Evolutionary conservation across 768 basidiomycete species (phyloP), one percentile per base, ranked within the genome.

Genomic region (Neoboletus subvelutipes): DNA sequence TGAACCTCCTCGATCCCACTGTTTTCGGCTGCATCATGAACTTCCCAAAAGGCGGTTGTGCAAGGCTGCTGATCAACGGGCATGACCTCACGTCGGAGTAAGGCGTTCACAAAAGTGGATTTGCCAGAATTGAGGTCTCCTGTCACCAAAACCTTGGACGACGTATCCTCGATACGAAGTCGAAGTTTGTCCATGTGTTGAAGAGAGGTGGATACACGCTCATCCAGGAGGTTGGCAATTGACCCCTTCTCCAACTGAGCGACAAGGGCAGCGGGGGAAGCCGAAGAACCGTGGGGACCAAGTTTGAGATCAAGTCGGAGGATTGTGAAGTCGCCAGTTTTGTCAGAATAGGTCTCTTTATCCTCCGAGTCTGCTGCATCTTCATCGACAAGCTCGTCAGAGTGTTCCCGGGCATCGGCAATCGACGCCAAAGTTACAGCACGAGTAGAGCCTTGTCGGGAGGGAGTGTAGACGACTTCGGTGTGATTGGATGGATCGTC

Each of bases 101-200:
- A 78, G 5, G 96, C 92, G 68, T 99, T 99, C 70, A 99, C 93
- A 69, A 99, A 92, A 0, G 97, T 98, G 20, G 94, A 97, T 75
- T 99, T 99, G 66, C 97, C 97, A 36, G 97, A 90, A 71, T 99
- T 99, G 57, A 99, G 81, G 71, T 99, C 97, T 58, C 97, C 97
- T 24, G 97, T 98, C 56, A 99, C 94, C 61, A 99, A 85, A 49
- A 99, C 94, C 71, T 97, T 93, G 66, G 94, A 96, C 1, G 92
- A 90, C 7, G 87, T 93, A 71, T 98, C 95, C 70, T 90, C 80
- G 15, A 98, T 86, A 40, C 97, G 92, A 49, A 83, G 80, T 34
- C 88, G 87, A 59, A 99, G 87, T 63, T 88, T 89, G 57, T 88
- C 82, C 57, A 98, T 83, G 69, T 98, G 94, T 24, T 80, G 79